These are phyloP conservation scores for Eutypella sp. DNA, from an alignment of 2,329 filamentous ascomycete species.

Conservation along the genomic window DNA sequence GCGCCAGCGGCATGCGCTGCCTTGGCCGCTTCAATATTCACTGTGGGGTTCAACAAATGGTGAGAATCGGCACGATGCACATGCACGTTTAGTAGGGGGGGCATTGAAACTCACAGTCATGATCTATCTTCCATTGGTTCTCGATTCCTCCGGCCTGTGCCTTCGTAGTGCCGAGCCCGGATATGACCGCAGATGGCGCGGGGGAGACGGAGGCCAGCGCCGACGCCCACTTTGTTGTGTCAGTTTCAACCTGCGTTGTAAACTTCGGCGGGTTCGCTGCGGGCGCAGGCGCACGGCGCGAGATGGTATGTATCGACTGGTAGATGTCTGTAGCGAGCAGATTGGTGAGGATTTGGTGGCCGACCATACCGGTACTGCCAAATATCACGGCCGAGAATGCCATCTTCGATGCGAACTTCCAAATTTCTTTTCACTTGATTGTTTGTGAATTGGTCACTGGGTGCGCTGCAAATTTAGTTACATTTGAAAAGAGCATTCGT, in stretches of 20 bases:
- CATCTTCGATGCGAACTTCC: constrained; percentile 28
- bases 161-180: constrained; percentile 74
- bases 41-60: constrained; percentile 7
- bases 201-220: constrained; percentile 52
- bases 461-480: no score
- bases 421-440: no score
- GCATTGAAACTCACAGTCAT: constrained; percentile 47
- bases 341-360: constrained; percentile 67
- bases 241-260: constrained; percentile 59
- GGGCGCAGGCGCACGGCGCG: constrained; percentile 58
- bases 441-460: no score
- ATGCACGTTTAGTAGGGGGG: not conserved
- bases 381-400: constrained; percentile 46
- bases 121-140: constrained; percentile 82
- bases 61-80: not conserved
- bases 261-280: constrained; percentile 58
- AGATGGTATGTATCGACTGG: constrained; percentile 56
- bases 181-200: constrained; percentile 63
- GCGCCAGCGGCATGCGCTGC: constrained; percentile 69
- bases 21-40: constrained; percentile 74
- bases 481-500: no score
- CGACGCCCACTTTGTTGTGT: constrained; percentile 64
- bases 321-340: constrained; percentile 52
- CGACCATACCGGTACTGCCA: constrained; percentile 64
- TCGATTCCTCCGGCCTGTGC: constrained; percentile 69